These are phyloP conservation scores for Hypericum perforatum DNA, from an alignment of 345 rosid species.

Conservation along the genomic window DNA sequence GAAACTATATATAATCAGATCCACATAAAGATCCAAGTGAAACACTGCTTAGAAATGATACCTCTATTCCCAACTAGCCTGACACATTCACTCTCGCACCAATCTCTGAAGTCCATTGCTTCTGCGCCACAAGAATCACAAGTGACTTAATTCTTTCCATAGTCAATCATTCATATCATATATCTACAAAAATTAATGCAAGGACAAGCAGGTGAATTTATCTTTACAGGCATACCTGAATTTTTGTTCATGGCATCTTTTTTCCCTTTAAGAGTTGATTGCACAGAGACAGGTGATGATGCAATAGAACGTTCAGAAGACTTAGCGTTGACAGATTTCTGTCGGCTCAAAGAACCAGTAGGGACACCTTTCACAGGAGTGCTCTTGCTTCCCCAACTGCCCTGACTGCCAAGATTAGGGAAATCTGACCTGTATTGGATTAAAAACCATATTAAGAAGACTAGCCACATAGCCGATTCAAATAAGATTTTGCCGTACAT, in stretches of 20 bases:
- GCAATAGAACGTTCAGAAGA: slow-evolving; percentile 36
- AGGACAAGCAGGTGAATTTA: background rate
- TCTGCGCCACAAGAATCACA: slow-evolving; percentile 32
- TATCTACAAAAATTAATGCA: background rate
- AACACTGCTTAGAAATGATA: slow-evolving; percentile 13
- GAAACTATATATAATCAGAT: background rate
- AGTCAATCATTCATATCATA: slow-evolving; percentile 12
- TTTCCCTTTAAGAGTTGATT: slow-evolving; percentile 48
- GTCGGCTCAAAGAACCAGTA: slow-evolving; percentile 44
- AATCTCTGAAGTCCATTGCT: slow-evolving; percentile 85
- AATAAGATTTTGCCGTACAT: too few relatives aligned
- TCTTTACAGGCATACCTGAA: slow-evolving; percentile 38
- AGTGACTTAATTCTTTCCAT: too few relatives aligned
- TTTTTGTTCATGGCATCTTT: slow-evolving; percentile 44
- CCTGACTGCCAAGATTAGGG: slow-evolving; percentile 49
- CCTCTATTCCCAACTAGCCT: slow-evolving; percentile 89
- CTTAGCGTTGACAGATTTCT: slow-evolving; percentile 50
- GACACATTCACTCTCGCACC: slow-evolving; percentile 82
- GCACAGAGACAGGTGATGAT: slow-evolving; percentile 44
- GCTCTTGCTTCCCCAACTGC: slow-evolving; percentile 66
- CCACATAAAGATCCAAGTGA: background rate
- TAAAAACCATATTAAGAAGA: background rate
- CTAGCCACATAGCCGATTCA: background rate
- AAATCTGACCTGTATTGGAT: slow-evolving; percentile 44
- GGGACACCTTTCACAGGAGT: slow-evolving; percentile 45